A percentile compares a stretch with the other conserved stretches of the same genome.
phyloP scores from a whole-genome alignment of 2,329 filamentous ascomycete genomes.

The Xylaria sp. region DNA sequence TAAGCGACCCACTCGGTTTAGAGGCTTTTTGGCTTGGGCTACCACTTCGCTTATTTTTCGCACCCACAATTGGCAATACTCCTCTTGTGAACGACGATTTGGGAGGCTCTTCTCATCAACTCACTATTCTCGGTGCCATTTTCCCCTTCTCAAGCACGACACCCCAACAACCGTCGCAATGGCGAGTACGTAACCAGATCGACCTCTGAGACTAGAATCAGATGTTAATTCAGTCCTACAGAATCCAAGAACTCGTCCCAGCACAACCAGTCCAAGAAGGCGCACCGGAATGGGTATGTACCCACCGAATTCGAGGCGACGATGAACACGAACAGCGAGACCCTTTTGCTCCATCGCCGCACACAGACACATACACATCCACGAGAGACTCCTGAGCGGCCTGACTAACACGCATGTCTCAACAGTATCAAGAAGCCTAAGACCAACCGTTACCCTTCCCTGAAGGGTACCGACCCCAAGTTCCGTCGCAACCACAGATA shows the following conservation, averaged over 20 bases:
- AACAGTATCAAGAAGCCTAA: conserved; percentile 99
- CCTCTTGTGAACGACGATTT: conserved; percentile 22
- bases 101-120: conserved; percentile 21
- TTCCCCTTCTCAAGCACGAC: conserved; percentile 22
- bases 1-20: conserved; percentile 1
- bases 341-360: neutral
- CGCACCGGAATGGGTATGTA: conserved; percentile 96
- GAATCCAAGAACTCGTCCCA: conserved; percentile 99
- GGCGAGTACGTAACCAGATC: conserved; percentile 55
- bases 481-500: conserved; percentile 99
- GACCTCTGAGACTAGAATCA: neutral
- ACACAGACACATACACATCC: neutral
- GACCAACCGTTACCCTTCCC: conserved; percentile 96
- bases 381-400: neutral
- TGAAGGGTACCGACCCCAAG: conserved; percentile 99
- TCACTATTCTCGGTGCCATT: conserved; percentile 22
- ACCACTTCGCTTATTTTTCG: conserved; percentile 32
- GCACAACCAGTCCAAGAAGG: conserved; percentile 98
- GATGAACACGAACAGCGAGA: neutral
- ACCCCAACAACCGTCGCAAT: conserved; percentile 47
- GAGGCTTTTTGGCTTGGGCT: conserved; percentile 15
- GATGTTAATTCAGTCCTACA: conserved; percentile 39
- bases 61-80: conserved; percentile 31
- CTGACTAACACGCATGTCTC: conserved; percentile 17
- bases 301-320: conserved; percentile 1